Conservation (phyloP, 306 rosid genomes). For the Lithocarpus polystachyus region DNA sequence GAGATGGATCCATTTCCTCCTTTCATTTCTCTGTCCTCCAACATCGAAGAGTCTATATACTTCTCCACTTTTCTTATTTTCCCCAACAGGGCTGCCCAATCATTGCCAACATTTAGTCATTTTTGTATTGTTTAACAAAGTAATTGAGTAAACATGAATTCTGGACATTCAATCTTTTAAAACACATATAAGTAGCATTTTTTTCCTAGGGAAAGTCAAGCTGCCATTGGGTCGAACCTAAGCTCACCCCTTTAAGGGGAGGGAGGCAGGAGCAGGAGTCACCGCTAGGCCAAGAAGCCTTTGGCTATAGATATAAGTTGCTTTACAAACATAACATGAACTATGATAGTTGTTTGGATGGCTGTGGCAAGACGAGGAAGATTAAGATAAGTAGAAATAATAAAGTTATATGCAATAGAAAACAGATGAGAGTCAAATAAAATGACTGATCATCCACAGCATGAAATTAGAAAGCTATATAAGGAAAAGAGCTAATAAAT, state of each 20-base stretch:
- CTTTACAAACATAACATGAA: too few species aligned
- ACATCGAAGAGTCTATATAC: slow-evolving; percentile 96
- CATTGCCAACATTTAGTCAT: slow-evolving; percentile 24
- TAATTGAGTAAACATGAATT: background rate
- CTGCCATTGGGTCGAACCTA: too few species aligned
- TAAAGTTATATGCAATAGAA: background rate
- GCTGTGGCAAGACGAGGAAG: background rate
- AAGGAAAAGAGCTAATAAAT: background rate
- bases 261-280: too few species aligned
- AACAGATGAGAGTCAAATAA: background rate
- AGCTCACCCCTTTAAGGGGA: too few species aligned
- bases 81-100: slow-evolving; percentile 93
- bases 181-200: background rate
- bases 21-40: slow-evolving; percentile 99
- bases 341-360: background rate
- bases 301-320: too few species aligned
- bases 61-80: slow-evolving; percentile 95
- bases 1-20: slow-evolving; percentile 99
- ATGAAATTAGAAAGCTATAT: background rate
- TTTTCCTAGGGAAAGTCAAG: too few species aligned
- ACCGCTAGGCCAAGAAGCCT: too few species aligned
- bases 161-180: background rate
- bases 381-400: background rate
- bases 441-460: background rate
- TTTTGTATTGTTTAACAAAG: slow-evolving; percentile 6